Percentiles rank a stretch among this genome's conserved stretches.
These are phyloP conservation scores for Leucoagaricus sp. DNA, from an alignment of 1,284 basidiomycete species.

Conservation along the genomic window DNA sequence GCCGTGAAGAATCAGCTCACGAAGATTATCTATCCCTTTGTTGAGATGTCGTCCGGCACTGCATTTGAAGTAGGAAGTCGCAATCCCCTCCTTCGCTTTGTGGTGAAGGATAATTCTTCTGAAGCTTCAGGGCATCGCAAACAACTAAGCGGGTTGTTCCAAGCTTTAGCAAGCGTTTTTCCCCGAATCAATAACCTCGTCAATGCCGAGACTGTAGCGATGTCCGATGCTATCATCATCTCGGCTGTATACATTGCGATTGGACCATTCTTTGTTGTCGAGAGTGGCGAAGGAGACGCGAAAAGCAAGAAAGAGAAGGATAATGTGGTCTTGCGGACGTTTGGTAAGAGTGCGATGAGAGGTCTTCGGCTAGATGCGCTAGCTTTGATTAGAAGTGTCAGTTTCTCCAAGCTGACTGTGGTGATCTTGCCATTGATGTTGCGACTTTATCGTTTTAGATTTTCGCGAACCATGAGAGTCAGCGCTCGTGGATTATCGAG, in stretches of 20 bases:
- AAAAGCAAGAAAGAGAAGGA: constrained; percentile 58
- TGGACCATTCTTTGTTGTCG: constrained; percentile 88
- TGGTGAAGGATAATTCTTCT: constrained; percentile 45
- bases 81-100: constrained; percentile 53
- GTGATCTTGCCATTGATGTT: background rate
- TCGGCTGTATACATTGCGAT: constrained; percentile 90
- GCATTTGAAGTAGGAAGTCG: constrained; percentile 34
- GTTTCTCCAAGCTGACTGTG: constrained; percentile 30
- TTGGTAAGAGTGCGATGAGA: constrained; percentile 77
- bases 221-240: constrained; percentile 89
- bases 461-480: constrained; percentile 87
- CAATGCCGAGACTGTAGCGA: constrained; percentile 66
- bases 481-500: constrained; percentile 95
- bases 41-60: constrained; percentile 68
- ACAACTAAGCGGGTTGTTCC: constrained; percentile 68
- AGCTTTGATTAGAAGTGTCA: constrained; percentile 79
- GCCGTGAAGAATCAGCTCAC: constrained; percentile 81
- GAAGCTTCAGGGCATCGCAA: constrained; percentile 47
- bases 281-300: constrained; percentile 48
- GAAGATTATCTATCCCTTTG: constrained; percentile 83
- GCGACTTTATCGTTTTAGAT: constrained; percentile 48
- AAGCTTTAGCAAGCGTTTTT: constrained; percentile 63
- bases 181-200: constrained; percentile 72
- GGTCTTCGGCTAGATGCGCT: constrained; percentile 82
- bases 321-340: constrained; percentile 56